These are phyloP conservation scores for Microthlaspi erraticum DNA, from an alignment of 345 rosid genomes.

Conservation along the genomic window DNA sequence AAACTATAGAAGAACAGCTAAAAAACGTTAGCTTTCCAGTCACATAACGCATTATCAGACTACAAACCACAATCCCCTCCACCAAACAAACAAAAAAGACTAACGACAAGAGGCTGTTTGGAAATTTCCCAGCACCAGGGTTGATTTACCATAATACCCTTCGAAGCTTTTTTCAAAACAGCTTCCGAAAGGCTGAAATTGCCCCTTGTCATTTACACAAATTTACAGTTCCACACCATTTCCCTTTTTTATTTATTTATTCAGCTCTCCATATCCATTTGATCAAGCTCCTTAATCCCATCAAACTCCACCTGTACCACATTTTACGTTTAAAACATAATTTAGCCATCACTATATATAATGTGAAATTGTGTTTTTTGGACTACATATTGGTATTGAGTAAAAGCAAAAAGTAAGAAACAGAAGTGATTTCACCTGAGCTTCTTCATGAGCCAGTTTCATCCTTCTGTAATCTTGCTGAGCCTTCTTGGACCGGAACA, in stretches of 20 bases:
- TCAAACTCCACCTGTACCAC: slow-evolving; percentile 71
- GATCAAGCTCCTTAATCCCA: slow-evolving; percentile 46
- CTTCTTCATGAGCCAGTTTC: slow-evolving; percentile 71
- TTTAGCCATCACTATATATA: not conserved
- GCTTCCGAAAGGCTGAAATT: slow-evolving; percentile 29
- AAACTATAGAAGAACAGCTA: not conserved
- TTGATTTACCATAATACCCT: slow-evolving; percentile 32
- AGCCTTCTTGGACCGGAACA: slow-evolving; percentile 97
- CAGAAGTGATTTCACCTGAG: slow-evolving; percentile 55
- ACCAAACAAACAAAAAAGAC: not conserved
- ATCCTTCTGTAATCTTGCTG: slow-evolving; percentile 88
- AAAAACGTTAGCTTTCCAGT: slow-evolving; percentile 9
- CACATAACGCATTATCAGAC: not conserved
- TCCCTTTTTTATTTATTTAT: not conserved
- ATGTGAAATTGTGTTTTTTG: not conserved
- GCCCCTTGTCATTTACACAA: slow-evolving; percentile 35
- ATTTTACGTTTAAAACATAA: not conserved
- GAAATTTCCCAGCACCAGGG: slow-evolving; percentile 32
- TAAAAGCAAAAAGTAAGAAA: not conserved
- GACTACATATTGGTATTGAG: not conserved
- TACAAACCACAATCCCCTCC: not conserved
- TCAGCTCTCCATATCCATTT: slow-evolving; percentile 47
- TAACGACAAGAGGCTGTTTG: slow-evolving; percentile 36
- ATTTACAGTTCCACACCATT: slow-evolving; percentile 29
- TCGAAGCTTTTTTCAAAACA: slow-evolving; percentile 35